Base-by-base conservation (phyloP, 768 basidiomycete species). In the Lanmaoa pseudosensibilis region DNA sequence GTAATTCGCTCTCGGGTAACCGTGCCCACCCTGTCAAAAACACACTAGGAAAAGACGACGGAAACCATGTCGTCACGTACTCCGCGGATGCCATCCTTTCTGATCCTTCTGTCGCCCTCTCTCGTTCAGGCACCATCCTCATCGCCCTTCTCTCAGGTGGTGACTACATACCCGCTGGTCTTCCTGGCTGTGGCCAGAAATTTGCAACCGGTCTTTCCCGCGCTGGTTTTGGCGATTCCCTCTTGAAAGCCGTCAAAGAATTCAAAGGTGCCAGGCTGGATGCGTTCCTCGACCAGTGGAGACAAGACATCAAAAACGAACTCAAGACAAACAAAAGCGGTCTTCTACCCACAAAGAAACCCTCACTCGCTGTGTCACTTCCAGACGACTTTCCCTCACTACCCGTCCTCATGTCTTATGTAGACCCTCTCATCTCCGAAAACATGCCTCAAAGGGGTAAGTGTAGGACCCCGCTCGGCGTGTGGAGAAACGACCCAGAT, bases 121-220 rank as follows among this genome's bases (percentile, higher is more conserved):
- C 75, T 21, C 71, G 73, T 30, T 72, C 84, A 30, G 92, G 92
- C 3, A 77, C 92, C 62, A 87, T 94, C 50, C 82, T 95, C 25
- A 87, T 94, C 41, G 93, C 86, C 3, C 77, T 95, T 2, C 78
- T 94, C 64, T 85, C 85, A n/a, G 94, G 94, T 0, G 94, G 94
- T 1, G 94, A 98, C 70, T 98, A 97, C 62, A 81, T 90, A 50
- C 83, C 83, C 47, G 87, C 78, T 15, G 90, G 90, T 18, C 73
- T 92, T 9, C 66, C 75, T 10, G 78, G 86, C 6, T 91, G 86
- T 62, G 92, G 92, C 3, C 74, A 81, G 21, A 80, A 79, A 21
- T 92, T 84, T 46, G 85, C 94, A 0, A 83, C 86, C 46, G 92
- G 81, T 12, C 82, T 98, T 2, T 92, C 92, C 0, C 82, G 83